Conservation (phyloP, 1,284 basidiomycete genomes). For the Cryptococcus maquisensis region DNA sequence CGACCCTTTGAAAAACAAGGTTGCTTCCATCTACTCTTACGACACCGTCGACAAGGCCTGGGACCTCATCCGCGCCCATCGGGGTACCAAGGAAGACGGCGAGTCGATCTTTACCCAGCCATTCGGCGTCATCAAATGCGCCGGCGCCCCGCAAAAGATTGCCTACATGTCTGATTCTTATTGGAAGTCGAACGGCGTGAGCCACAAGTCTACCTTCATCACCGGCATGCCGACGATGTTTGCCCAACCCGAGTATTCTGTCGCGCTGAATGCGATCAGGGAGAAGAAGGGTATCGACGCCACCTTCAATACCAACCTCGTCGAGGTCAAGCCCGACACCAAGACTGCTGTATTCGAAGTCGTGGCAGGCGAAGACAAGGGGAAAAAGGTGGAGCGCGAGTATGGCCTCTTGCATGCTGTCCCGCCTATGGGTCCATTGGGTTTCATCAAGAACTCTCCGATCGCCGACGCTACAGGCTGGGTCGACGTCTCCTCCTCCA, state of each 20-base stretch:
- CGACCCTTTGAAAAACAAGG: constrained; percentile 66
- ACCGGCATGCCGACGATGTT: constrained; percentile 96
- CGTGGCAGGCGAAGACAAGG: constrained; percentile 54
- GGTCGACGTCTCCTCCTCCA: constrained; percentile 78
- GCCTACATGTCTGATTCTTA: constrained; percentile 78
- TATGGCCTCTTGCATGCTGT: constrained; percentile 84
- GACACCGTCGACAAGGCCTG: constrained; percentile 83
- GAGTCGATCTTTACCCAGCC: constrained; percentile 92
- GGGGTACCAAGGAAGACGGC: constrained; percentile 57
- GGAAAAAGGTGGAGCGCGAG: constrained; percentile 62
- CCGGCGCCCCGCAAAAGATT: constrained; percentile 89
- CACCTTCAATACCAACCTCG: constrained; percentile 78
- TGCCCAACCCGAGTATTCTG: constrained; percentile 74
- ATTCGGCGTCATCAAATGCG: constrained; percentile 89
- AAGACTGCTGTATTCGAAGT: constrained; percentile 81
- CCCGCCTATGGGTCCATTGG: constrained; percentile 85
- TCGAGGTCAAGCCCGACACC: constrained; percentile 64
- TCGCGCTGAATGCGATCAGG: constrained; percentile 74
- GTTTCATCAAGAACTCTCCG: constrained; percentile 72
- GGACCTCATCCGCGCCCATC: constrained; percentile 70
- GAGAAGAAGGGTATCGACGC: constrained; percentile 73
- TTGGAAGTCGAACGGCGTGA: constrained; percentile 51
- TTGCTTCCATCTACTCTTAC: constrained; percentile 90
- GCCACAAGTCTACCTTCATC: constrained; percentile 72
- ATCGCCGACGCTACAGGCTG: constrained; percentile 78